These are phyloP conservation scores for Starmerella vaccinii DNA, from an alignment of 805 yeast species.

Conservation along the genomic window DNA sequence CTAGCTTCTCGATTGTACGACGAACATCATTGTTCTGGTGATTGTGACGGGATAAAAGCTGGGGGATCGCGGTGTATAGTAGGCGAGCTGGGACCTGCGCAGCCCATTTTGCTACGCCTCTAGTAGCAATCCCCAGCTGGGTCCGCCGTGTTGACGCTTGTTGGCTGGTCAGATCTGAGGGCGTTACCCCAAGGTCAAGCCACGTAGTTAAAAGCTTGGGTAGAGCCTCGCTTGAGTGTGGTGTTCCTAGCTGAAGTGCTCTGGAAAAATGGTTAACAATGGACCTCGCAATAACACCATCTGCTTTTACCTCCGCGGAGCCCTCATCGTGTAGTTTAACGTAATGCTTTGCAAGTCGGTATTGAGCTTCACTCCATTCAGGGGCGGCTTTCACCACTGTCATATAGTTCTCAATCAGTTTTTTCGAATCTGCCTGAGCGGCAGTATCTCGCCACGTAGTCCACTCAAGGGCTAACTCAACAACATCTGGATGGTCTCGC, in stretches of 20 bases:
- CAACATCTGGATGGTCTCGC: constrained; percentile 23
- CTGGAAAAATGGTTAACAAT: constrained; percentile 48
- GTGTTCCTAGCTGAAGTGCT: constrained; percentile 52
- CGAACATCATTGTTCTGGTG: constrained; percentile 52
- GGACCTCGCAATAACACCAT: constrained; percentile 42
- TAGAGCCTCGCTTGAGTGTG: constrained; percentile 66
- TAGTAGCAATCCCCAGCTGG: constrained; percentile 10
- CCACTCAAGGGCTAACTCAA: constrained; percentile 57
- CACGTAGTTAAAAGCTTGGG: constrained; percentile 64
- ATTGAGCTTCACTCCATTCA: constrained; percentile 69
- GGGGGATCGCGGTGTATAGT: constrained; percentile 78
- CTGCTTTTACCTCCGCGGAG: constrained; percentile 22
- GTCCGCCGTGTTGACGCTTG: constrained; percentile 10
- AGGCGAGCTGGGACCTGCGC: constrained; percentile 8
- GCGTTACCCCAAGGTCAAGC: constrained; percentile 51
- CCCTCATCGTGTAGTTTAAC: constrained; percentile 56
- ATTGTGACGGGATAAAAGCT: constrained; percentile 65
- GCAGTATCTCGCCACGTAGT: constrained; percentile 84
- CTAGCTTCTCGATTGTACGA: constrained; percentile 45
- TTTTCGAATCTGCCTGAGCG: constrained; percentile 67
- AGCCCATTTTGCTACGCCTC: constrained; percentile 18
- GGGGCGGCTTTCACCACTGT: constrained; percentile 46
- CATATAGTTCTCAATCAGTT: constrained; percentile 59
- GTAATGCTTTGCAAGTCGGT: constrained; percentile 67
- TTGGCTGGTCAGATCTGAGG: constrained; percentile 5